Evolutionary conservation across 345 rosid genomes (phyloP), one percentile per base, ranked within the genome.

Genomic region (Pugionium cornutum): DNA sequence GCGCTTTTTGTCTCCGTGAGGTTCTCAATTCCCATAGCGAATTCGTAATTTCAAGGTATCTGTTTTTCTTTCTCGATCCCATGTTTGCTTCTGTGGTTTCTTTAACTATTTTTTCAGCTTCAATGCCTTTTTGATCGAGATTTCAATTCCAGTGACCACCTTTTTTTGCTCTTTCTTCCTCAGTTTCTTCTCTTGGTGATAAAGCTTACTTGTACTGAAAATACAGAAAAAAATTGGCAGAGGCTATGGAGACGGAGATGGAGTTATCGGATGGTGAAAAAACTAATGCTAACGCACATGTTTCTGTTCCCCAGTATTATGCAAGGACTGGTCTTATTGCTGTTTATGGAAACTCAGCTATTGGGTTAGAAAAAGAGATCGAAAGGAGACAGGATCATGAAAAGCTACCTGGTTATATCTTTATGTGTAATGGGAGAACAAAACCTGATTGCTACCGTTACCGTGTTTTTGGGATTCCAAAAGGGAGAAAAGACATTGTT

Each of bases 391-490:
- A 42, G 4, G 39, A 56, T 32, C 53, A 72, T 28, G 76, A 64
- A 34, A 35, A 75, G 30, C 54, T 70, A 58, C 74, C 75, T 39
- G 89, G 86, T n/a, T 84, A 71, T 63, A 80, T 84, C 68, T 82
- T 84, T 53, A 58, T 84, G 70, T 82, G 86, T 58, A 82, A 80
- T 42, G 80, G 69, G 8, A 77, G 68, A 59, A 82, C 83, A 0
- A 84, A 82, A 75, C 42, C 57, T 0, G 80, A 78, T 64, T 86
- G 86, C 64, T 75, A 45, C 55, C 77, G 31, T 64, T 80, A 70
- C 70, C 77, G 75, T 30, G 80, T 77, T 26, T 77, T 84, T 58
- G 84, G 83, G 55, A 69, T 82, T 44, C 79, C 81, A 1, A 53
- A 18, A 51, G 76, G 69, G 8, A 67, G 73, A 35, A 50, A 5